Conservation (phyloP, 2,329 filamentous ascomycete genomes). For the Pseudocercospora crystallina region DNA sequence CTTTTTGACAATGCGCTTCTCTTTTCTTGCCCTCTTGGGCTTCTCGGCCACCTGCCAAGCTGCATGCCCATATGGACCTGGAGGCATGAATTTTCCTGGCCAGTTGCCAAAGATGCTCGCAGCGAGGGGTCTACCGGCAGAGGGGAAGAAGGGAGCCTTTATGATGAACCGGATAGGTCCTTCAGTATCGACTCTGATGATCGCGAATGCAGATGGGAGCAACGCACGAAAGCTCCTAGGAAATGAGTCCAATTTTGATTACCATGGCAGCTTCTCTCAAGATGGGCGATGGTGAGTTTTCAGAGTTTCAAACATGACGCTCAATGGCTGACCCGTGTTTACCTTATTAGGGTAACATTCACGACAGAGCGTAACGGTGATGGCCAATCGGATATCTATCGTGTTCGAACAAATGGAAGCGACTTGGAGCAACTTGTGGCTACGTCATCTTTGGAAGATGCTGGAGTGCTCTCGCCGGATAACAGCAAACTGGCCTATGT, state of each 20-base stretch:
- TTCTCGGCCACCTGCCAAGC: too few species aligned
- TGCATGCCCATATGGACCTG: not conserved
- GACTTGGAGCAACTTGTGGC: conserved; percentile 13
- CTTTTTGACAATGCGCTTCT: too few species aligned
- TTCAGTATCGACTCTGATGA: conserved; percentile 7
- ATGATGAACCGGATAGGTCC: conserved; percentile 17
- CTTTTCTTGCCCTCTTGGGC: too few species aligned
- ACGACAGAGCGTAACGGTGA: conserved; percentile 15
- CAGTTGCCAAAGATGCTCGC: not conserved
- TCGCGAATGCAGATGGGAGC: conserved; percentile 13
- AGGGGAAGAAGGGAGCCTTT: conserved; percentile 14
- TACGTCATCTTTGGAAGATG: conserved; percentile 13
- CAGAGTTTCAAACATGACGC: not conserved
- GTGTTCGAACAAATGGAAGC: conserved; percentile 10
- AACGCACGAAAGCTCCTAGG: conserved; percentile 10
- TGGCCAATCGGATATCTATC: conserved; percentile 15
- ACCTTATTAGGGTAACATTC: conserved; percentile 9
- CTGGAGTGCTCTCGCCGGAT: conserved; percentile 16
- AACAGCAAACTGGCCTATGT: conserved; percentile 15
- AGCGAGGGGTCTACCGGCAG: conserved; percentile 1
- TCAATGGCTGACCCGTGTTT: too few species aligned
- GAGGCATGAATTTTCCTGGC: not conserved
- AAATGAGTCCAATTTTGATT: conserved; percentile 8
- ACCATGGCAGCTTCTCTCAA: conserved; percentile 11
- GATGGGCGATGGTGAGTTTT: conserved; percentile 9